Base-by-base conservation (phyloP, 2,329 filamentous ascomycete genomes). In the Metarhizium album region DNA sequence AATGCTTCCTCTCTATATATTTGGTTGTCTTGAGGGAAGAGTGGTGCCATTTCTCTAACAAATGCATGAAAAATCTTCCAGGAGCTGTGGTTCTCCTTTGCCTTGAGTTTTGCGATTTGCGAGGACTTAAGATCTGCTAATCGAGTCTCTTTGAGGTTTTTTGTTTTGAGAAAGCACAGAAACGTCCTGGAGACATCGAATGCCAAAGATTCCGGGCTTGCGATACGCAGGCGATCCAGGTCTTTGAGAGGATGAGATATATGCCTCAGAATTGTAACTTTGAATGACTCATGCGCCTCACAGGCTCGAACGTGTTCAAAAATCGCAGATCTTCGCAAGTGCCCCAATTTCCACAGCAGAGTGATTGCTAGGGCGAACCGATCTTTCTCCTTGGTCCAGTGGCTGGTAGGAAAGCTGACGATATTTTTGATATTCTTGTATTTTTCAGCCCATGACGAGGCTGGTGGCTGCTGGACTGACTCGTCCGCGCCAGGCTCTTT, bases 101-200 rank as follows among this genome's bases (percentile, higher is more conserved):
- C 42, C 7, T 42, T 45, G n/a, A 63, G 47, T 4, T 47, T 48
- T 11, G 54, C 18, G 20, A 67, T 29, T 4, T 55, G 54, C 22
- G 46, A 13, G 2, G 27, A 14, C 38, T 49, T 52, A 11, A 49
- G 43, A 42, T 42, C 45, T 22, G 40, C 43, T n/a, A 54, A 29
- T 16, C 52, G 37, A 3, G 49, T 47, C 9, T 66, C 60, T 24
- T 50, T 53, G 20, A 50, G 54, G 20, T 58, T 33, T 31, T 59
- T 62, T 22, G 59, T 60, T 35, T 55, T 59, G 5, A 60, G 48
- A 46, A 63, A 67, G 46, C 59, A 61, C 7, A 66, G 49, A 42
- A 65, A 69, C 8, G 66, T 33, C 16, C 60, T 58, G 7, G 59
- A 58, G 4, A 65, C 13, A 45, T 70, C 65, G 38, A 67, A 66